These are phyloP conservation scores for Pseudomonodictys pantanalensis DNA, from an alignment of 495 filamentous ascomycete species.

Conservation along the genomic window DNA sequence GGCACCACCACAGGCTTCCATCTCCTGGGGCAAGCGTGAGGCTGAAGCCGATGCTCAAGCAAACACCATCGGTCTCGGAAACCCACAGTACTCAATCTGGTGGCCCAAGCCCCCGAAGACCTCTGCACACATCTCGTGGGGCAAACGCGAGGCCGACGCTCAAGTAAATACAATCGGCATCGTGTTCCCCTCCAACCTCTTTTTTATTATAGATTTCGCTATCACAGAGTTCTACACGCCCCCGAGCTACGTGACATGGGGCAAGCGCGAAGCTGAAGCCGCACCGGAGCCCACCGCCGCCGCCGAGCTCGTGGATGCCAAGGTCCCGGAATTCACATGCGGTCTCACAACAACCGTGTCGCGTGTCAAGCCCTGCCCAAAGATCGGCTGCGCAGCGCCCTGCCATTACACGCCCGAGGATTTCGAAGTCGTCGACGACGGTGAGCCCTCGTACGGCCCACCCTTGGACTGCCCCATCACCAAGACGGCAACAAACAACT, in stretches of 20 bases:
- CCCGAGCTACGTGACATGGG: constrained; percentile 9
- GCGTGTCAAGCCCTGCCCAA: constrained; percentile 9
- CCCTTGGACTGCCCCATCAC: constrained; percentile 13
- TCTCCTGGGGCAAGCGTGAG: constrained; percentile 15
- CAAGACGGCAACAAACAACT: constrained; percentile 4
- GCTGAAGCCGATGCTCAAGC: constrained; percentile 7
- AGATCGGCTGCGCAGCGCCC: constrained; percentile 1
- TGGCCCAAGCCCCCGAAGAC: neutral
- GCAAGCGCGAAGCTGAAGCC: constrained; percentile 10
- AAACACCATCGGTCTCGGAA: neutral
- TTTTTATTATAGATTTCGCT: too few species aligned
- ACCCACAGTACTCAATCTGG: neutral
- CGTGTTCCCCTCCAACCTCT: neutral
- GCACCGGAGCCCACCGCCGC: constrained; percentile 15
- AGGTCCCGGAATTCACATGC: neutral
- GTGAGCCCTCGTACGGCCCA: neutral
- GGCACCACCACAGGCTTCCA: neutral
- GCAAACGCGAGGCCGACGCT: constrained; percentile 14
- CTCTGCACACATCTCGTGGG: neutral
- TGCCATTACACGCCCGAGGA: neutral
- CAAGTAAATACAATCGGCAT: neutral
- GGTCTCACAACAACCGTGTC: constrained; percentile 4
- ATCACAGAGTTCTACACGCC: neutral
- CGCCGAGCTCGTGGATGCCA: neutral
- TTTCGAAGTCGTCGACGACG: neutral